Evolutionary conservation across 1,284 basidiomycete genomes (phyloP), one percentile per base, ranked within the genome.

Genomic region (Microbotryum saponariae): DNA sequence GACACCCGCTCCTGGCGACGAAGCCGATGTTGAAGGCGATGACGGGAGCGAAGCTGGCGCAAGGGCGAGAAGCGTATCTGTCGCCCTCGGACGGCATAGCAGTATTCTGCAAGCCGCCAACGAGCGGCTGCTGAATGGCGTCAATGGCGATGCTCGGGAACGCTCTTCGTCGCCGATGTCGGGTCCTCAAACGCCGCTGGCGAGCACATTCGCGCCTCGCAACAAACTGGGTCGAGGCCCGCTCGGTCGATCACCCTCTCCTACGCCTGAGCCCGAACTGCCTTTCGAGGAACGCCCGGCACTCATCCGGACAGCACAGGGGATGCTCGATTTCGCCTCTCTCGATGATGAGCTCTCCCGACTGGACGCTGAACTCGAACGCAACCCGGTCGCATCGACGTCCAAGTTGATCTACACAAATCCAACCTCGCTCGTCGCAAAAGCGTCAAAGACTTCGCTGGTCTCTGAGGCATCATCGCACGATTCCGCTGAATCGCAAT

Each of bases 301-400:
- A 0, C 81, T 94, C 37, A 74, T 85, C 14, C 85, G 92, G n/a
- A 89, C 87, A 0, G 78, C 84, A 0, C 81, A 85, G 63, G 82
- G 84, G 29, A 94, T 94, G 89, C 52, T 52, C 29, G 59, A 60
- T 44, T 70, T 69, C 46, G 51, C 58, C 31, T 53, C 61, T 1
- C 65, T 71, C 45, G 66, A 65, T 52, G 50, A 53, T 33, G 66
- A 67, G 50, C 52, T 69, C 25, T 37, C 50, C 21, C 54, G 55
- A 4, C 62, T 68, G 42, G 67, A 68, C 25, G 58, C 50, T 18
- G 45, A 49, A n/a, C 31, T 55, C 33, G 64, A 61, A n/a, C 60
- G 61, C 54, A 56, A 49, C 7, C 60, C 58, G 3, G n/a, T 50
- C 21, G 45, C 46, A 6, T 42, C 56, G 1, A 23, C 60, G 18